Conservation (phyloP, 2,329 filamentous ascomycete species). For the Nemania sp. region DNA sequence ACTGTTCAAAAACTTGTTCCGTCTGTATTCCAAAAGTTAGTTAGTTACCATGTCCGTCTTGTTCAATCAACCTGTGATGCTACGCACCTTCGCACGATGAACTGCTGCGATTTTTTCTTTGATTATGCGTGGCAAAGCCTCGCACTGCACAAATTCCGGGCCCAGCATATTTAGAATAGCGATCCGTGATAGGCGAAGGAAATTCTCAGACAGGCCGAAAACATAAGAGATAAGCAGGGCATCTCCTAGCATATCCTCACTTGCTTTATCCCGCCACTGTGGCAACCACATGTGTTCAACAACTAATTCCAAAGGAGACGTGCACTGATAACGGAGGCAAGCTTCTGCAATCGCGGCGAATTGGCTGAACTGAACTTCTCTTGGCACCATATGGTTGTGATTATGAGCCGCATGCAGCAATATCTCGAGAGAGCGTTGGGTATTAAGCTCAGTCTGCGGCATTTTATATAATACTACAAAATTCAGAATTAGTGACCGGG, state of each 20-base stretch:
- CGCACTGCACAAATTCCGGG: constrained; percentile 47
- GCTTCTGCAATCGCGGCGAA: constrained; percentile 57
- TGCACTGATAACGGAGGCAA: constrained; percentile 55
- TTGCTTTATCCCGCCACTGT: constrained; percentile 45
- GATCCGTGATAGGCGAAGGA: constrained; percentile 53
- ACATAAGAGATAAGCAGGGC: constrained; percentile 57
- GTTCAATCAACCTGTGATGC: not conserved
- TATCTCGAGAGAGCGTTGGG: constrained; percentile 46
- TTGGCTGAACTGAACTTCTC: constrained; percentile 50
- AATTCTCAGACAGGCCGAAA: constrained; percentile 54
- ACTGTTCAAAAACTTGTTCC: constrained; percentile 53
- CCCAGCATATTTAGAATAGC: constrained; percentile 51
- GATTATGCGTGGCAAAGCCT: constrained; percentile 52
- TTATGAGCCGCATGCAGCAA: constrained; percentile 56
- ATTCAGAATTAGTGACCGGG: not conserved
- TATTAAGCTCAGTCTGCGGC: constrained; percentile 54
- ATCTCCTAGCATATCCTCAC: constrained; percentile 53
- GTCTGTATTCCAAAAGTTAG: constrained; percentile 10
- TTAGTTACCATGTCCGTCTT: not conserved
- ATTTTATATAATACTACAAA: constrained; percentile 49
- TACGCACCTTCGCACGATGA: constrained; percentile 49
- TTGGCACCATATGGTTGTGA: constrained; percentile 50
- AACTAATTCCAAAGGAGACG: constrained; percentile 52
- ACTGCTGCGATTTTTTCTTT: constrained; percentile 54
- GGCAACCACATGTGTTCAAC: constrained; percentile 58